These are phyloP conservation scores for Gracilaria domingensis DNA, from an alignment of 23 red algal genomes.

Conservation along the genomic window DNA sequence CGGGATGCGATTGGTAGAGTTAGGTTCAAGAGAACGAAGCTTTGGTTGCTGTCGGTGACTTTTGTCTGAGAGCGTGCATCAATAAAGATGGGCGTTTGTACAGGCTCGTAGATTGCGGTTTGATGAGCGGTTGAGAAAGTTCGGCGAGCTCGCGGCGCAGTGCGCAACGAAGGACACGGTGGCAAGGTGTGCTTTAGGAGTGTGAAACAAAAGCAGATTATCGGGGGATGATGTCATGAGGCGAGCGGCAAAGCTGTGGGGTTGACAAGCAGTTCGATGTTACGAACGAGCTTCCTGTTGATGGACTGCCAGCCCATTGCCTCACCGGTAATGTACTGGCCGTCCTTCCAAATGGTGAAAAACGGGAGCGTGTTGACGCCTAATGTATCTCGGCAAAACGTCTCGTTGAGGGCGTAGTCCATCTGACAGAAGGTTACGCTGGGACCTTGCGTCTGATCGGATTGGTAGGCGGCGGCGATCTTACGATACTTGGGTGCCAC, in stretches of 20 bases:
- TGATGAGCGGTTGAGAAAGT: neutral
- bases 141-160: neutral
- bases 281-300: slow-evolving; percentile 25
- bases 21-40: neutral
- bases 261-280: slow-evolving; percentile 37
- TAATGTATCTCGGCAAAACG: slow-evolving; percentile 34
- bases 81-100: slow-evolving; percentile 19
- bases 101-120: neutral
- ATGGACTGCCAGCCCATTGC: slow-evolving; percentile 60
- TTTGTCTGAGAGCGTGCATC: slow-evolving; percentile 6
- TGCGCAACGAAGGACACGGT: neutral
- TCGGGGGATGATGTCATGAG: neutral
- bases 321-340: slow-evolving; percentile 30
- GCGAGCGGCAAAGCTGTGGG: neutral
- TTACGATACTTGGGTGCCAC: slow-evolving; percentile 57
- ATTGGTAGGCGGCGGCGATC: slow-evolving; percentile 52
- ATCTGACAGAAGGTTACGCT: slow-evolving; percentile 55
- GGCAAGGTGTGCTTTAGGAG: slow-evolving; percentile 17
- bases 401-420: slow-evolving; percentile 47
- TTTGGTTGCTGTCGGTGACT: neutral
- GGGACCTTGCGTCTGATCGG: neutral
- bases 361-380: slow-evolving; percentile 48
- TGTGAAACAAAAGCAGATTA: neutral
- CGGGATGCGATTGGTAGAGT: neutral
- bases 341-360: slow-evolving; percentile 48